A percentile compares a stretch with the other conserved stretches of the same genome.
Conservation (phyloP, 192 early-diverging fungal species). For the Linnemannia exigua region DNA sequence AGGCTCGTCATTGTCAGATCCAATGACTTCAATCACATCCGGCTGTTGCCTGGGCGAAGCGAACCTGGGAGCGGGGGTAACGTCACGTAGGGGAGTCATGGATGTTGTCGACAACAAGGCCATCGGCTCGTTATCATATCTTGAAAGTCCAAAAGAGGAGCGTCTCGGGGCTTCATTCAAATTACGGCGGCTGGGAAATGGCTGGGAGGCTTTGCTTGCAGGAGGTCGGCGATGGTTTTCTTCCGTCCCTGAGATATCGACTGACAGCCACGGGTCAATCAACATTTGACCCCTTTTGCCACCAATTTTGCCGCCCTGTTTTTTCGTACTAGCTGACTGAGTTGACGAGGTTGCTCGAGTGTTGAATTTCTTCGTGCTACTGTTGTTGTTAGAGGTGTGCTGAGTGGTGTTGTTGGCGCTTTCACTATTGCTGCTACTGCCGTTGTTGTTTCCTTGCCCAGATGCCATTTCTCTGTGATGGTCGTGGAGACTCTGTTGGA, state of each 20-base stretch:
- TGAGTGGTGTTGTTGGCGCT: background rate
- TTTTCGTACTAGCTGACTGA: background rate
- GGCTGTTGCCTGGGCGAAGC: slow-evolving; percentile 11
- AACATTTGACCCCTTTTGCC: slow-evolving; percentile 41
- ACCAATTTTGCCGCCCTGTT: slow-evolving; percentile 23
- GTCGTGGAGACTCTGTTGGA: slow-evolving; percentile 6
- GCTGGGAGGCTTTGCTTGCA: background rate
- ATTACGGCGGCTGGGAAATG: background rate
- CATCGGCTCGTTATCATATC: slow-evolving; percentile 31
- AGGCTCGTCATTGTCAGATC: slow-evolving; percentile 28
- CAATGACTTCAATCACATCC: slow-evolving; percentile 14
- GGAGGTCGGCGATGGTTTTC: background rate
- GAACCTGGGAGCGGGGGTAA: slow-evolving; percentile 16
- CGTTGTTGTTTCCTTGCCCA: background rate
- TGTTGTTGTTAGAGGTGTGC: background rate
- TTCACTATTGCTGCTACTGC: background rate
- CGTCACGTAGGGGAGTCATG: slow-evolving; percentile 7
- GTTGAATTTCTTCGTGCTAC: background rate
- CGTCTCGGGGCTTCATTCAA: background rate
- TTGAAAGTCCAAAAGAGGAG: background rate
- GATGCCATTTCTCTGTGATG: background rate
- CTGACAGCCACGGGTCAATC: slow-evolving; percentile 43
- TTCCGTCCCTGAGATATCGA: background rate
- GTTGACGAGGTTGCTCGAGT: background rate
- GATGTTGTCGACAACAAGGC: slow-evolving; percentile 21